phyloP scores from a whole-genome alignment of 2,329 filamentous ascomycete genomes.

The Penicillium freii region DNA sequence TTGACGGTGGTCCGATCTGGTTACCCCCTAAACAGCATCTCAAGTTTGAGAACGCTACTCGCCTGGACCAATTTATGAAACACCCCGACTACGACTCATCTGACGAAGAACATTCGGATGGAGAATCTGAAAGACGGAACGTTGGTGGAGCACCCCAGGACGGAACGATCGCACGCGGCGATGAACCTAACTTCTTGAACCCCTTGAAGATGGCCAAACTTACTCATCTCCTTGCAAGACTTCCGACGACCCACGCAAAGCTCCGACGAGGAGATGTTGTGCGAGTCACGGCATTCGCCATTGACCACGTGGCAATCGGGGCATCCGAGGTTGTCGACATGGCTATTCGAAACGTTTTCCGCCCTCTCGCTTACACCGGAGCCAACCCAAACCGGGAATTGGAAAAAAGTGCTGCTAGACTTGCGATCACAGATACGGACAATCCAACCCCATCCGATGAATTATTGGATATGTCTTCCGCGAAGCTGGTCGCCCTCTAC shows the following conservation, averaged over 20 bases:
- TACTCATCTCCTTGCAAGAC: constrained; percentile 74
- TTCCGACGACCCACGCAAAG: constrained; percentile 72
- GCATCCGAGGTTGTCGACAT: constrained; percentile 90
- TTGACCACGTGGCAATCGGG: constrained; percentile 79
- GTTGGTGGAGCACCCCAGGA: constrained; percentile 43
- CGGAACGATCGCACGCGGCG: constrained; percentile 35
- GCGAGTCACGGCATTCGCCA: constrained; percentile 81
- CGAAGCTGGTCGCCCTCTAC: constrained; percentile 78
- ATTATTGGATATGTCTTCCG: constrained; percentile 64
- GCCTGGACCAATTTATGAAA: constrained; percentile 74
- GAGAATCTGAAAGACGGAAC: constrained; percentile 45
- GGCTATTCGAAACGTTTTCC: constrained; percentile 76
- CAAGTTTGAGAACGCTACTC: constrained; percentile 77
- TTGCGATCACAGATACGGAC: constrained; percentile 40
- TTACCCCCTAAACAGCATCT: constrained; percentile 68
- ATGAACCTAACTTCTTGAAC: constrained; percentile 68
- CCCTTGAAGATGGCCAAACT: constrained; percentile 82
- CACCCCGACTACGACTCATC: constrained; percentile 84
- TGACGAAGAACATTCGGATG: constrained; percentile 69
- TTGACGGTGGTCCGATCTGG: constrained; percentile 77
- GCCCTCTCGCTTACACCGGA: constrained; percentile 69
- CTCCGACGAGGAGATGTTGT: constrained; percentile 83
- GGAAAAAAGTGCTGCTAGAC: constrained; percentile 30
- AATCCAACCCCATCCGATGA: constrained; percentile 36
- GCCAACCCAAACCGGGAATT: constrained; percentile 59